Base-by-base conservation (phyloP, 2,329 filamentous ascomycete genomes). In the Diaporthe citriasiana region DNA sequence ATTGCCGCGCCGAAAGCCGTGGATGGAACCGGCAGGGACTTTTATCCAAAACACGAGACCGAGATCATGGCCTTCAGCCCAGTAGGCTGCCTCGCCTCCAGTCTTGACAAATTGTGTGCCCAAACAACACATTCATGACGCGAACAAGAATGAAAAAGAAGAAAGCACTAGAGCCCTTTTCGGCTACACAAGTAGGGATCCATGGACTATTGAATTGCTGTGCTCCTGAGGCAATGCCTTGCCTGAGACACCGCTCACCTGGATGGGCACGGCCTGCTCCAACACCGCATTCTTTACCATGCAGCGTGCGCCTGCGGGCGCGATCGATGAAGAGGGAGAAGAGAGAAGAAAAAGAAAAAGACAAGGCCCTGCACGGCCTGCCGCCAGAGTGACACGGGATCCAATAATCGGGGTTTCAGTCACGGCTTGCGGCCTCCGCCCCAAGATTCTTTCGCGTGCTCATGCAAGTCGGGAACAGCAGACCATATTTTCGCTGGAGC, bases 391-490 rank as follows among this genome's bases (percentile, higher is more conserved):
- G 63, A 53, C 63, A 68, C 63, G 47, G 63, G 63, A 53, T 53
- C 63, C 47, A 53, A 53, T 53, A 53, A 68, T 68, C n/a, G 30
- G 63, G 47, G 13, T 53, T 33, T 35, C 63, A 7, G 63, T 53
- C 47, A 68, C 63, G 30, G 63, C 63, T 68, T 50, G 47, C 63
- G 63, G 47, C 63, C 47, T 53, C 33, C 38, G 47, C 8, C 47
- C 47, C 27, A 66, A 25, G 63, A 47, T 15, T 45, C 27, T 19
- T 13, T 38, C 45, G 45, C 45, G 45, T 51, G 45, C 27, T 66
- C 63, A 68, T 68, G 63, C 63, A 68, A 27, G 63, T 53, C 63
- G 63, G 63, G 47, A 68, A 27, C 45, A 63, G 63, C 30, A n/a
- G 12, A 22, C 60, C 19, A 51, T 38, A 30, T 22, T 38, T 38